Evolutionary conservation across 1,284 basidiomycete species (phyloP).

Genomic region (Farysia itapuensis): DNA sequence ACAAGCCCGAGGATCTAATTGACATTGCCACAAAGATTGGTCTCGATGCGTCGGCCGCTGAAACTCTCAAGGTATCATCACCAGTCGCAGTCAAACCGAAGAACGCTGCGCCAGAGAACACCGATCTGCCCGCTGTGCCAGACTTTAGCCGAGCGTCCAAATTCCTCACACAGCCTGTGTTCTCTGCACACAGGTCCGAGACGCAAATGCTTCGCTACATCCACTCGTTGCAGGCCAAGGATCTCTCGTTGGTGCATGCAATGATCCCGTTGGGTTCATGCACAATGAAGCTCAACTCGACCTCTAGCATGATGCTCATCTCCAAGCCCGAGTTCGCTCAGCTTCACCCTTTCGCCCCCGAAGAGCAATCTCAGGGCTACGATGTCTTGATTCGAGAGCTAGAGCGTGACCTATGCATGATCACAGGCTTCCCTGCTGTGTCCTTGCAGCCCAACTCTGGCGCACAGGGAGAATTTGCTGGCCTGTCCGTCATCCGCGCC

Average conservation of each 20-base stretch:
- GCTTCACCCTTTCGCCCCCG: slow-evolving; percentile 90
- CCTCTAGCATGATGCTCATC: slow-evolving; percentile 89
- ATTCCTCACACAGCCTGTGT: slow-evolving; percentile 84
- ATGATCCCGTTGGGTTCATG: slow-evolving; percentile 91
- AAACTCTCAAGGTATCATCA: slow-evolving; percentile 38
- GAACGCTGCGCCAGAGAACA: slow-evolving; percentile 10
- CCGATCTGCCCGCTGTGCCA: slow-evolving; percentile 49
- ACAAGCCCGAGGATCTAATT: slow-evolving; percentile 46
- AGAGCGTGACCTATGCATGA: slow-evolving; percentile 83
- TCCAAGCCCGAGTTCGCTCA: slow-evolving; percentile 88
- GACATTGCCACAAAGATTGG: slow-evolving; percentile 35
- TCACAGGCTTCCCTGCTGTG: slow-evolving; percentile 92
- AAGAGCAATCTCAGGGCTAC: slow-evolving; percentile 88
- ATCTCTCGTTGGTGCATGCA: slow-evolving; percentile 88
- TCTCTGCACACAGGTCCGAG: slow-evolving; percentile 88
- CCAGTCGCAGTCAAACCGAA: slow-evolving; percentile 14
- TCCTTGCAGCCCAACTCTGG: slow-evolving; percentile 97
- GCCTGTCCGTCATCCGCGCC: slow-evolving; percentile 86
- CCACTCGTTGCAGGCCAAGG: slow-evolving; percentile 88
- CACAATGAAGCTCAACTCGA: slow-evolving; percentile 62
- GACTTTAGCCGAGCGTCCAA: slow-evolving; percentile 71
- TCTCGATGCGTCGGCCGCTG: slow-evolving; percentile 37
- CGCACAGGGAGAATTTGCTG: slow-evolving; percentile 92
- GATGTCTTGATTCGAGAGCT: slow-evolving; percentile 82
- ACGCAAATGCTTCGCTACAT: slow-evolving; percentile 93